These are phyloP conservation scores for Plantago coronopus DNA, from an alignment of 305 asterid species.

Conservation along the genomic window DNA sequence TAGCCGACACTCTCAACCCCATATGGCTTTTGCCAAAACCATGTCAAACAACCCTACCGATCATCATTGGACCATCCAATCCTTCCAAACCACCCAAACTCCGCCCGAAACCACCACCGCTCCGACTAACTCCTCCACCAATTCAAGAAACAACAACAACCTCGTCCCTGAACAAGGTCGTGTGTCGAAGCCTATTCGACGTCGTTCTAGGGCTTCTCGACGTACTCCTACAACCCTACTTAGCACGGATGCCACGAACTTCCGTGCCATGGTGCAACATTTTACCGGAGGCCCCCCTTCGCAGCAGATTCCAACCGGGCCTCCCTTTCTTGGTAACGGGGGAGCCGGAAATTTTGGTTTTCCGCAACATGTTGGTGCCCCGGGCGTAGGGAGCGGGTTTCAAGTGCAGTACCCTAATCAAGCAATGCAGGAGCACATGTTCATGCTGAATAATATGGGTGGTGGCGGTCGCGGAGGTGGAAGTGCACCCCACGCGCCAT, in stretches of 20 bases:
- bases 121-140: not conserved
- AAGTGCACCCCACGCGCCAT: constrained; percentile 20
- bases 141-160: constrained; percentile 21
- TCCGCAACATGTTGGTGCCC: constrained; percentile 15
- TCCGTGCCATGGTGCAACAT: constrained; percentile 57
- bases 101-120: constrained; percentile 15
- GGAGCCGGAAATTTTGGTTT: constrained; percentile 12
- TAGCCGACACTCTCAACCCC: not conserved
- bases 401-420: constrained; percentile 33
- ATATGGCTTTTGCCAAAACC: constrained; percentile 46
- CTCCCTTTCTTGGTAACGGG: constrained; percentile 20
- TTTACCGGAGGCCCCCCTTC: constrained; percentile 46
- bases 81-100: constrained; percentile 24
- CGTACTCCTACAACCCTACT: constrained; percentile 54
- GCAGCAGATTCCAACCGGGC: constrained; percentile 19
- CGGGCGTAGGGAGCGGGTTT: constrained; percentile 24
- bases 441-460: constrained; percentile 21
- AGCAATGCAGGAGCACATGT: constrained; percentile 30
- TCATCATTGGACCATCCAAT: constrained; percentile 34
- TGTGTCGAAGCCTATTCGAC: constrained; percentile 38
- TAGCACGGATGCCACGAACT: constrained; percentile 53
- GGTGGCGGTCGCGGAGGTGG: constrained; percentile 22
- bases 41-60: constrained; percentile 39
- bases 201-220: constrained; percentile 44
- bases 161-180: constrained; percentile 44